phyloP scores from a whole-genome alignment of 2,329 filamentous ascomycete genomes.

The Aspergillus neotritici region DNA sequence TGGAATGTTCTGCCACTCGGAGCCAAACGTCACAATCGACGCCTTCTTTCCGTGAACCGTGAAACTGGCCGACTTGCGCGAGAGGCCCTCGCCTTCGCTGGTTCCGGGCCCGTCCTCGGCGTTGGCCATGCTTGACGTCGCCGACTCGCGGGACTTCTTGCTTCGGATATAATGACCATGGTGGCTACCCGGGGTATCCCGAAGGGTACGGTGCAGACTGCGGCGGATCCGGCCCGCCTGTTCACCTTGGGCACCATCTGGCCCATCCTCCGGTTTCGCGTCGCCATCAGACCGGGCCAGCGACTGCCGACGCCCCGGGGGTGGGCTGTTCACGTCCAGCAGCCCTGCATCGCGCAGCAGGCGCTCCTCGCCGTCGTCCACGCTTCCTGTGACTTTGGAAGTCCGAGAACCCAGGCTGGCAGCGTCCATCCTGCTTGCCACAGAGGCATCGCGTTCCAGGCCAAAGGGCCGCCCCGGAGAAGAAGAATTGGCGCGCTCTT shows the following conservation, averaged over 20 bases:
- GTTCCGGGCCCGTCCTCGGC: constrained; percentile 45
- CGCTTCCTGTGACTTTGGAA: constrained; percentile 33
- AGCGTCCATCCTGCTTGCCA: constrained; percentile 32
- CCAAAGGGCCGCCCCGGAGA: constrained; percentile 21
- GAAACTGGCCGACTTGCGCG: constrained; percentile 79
- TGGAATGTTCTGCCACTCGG: constrained; percentile 75
- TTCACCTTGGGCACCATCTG: constrained; percentile 42
- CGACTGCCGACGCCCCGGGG: constrained; percentile 39
- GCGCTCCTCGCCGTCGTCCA: constrained; percentile 63
- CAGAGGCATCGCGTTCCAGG: constrained; percentile 35
- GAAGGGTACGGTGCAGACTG: constrained; percentile 81
- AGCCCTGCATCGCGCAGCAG: constrained; percentile 64
- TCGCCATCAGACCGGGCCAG: constrained; percentile 40
- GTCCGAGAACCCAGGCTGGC: constrained; percentile 30
- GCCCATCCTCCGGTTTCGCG: constrained; percentile 35
- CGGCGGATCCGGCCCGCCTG: constrained; percentile 65
- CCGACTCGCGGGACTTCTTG: constrained; percentile 69
- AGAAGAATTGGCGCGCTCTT: constrained; percentile 24
- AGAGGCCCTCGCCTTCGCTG: constrained; percentile 61
- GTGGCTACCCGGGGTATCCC: constrained; percentile 65
- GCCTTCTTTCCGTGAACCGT: constrained; percentile 98
- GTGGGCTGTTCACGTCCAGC: constrained; percentile 45
- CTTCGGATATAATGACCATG: constrained; percentile 60
- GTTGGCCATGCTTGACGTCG: constrained; percentile 50
- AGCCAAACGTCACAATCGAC: constrained; percentile 90